These are phyloP conservation scores for Lasiodiplodia hormozganensis DNA, from an alignment of 2,329 filamentous ascomycete species.

Conservation along the genomic window DNA sequence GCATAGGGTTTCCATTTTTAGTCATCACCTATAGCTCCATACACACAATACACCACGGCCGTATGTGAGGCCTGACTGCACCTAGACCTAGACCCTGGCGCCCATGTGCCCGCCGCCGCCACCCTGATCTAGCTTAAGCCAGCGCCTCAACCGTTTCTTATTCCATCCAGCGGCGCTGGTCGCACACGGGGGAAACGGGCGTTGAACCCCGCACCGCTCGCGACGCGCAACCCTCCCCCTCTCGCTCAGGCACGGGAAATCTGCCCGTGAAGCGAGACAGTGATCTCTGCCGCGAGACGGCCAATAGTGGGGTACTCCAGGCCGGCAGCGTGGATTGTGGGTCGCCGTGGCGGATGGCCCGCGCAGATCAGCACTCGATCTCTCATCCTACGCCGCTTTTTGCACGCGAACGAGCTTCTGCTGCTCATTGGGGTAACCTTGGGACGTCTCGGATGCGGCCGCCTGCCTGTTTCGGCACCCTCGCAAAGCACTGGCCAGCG, in stretches of 20 bases:
- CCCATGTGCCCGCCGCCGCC: slow-evolving; percentile 6
- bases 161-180: slow-evolving; percentile 20
- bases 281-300: background rate
- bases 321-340: slow-evolving; percentile 18
- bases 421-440: slow-evolving; percentile 9
- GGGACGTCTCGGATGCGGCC: background rate
- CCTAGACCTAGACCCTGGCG: slow-evolving; percentile 4
- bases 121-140: slow-evolving; percentile 15
- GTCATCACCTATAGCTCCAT: slow-evolving; percentile 13
- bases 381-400: slow-evolving; percentile 22
- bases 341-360: slow-evolving; percentile 17
- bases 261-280: background rate
- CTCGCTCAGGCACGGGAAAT: slow-evolving; percentile 3
- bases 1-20: slow-evolving; percentile 4
- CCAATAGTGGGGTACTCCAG: slow-evolving; percentile 23
- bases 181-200: slow-evolving; percentile 8
- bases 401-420: slow-evolving; percentile 2
- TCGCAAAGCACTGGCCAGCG: slow-evolving; percentile 16
- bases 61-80: background rate
- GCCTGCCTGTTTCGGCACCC: slow-evolving; percentile 15
- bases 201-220: slow-evolving; percentile 16
- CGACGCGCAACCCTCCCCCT: slow-evolving; percentile 2
- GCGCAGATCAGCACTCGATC: slow-evolving; percentile 25
- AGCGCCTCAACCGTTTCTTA: slow-evolving; percentile 24
- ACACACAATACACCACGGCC: background rate